These are phyloP conservation scores for Geotrichum siamense DNA, from an alignment of 1,139 yeast genomes.

Conservation along the genomic window DNA sequence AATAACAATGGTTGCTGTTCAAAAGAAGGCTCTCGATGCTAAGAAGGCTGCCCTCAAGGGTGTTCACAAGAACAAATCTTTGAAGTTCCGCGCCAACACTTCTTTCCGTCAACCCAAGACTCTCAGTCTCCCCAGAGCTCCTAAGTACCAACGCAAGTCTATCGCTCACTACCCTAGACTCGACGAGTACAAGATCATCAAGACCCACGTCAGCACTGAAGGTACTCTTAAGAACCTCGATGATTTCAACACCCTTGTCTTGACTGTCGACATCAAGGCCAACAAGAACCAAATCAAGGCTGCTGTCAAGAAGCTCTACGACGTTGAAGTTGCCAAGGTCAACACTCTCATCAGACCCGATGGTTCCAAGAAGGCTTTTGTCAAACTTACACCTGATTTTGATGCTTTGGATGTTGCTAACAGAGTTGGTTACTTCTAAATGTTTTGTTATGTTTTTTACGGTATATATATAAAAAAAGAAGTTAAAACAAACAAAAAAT, in stretches of 20 bases:
- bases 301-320: conserved; percentile 97
- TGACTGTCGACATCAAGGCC: conserved; percentile 94
- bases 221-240: conserved; percentile 99
- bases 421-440: conserved; percentile 97
- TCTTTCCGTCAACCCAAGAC: conserved; percentile 98
- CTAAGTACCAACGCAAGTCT: conserved; percentile 92
- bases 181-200: conserved; percentile 92
- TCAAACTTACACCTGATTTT: conserved; percentile 97
- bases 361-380: conserved; percentile 99
- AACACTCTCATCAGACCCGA: conserved; percentile 98
- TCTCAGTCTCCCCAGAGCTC: conserved; percentile 84
- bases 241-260: conserved; percentile 98
- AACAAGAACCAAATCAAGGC: conserved; percentile 98
- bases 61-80: conserved; percentile 82
- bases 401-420: conserved; percentile 99
- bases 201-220: conserved; percentile 95
- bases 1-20: conserved; percentile 21
- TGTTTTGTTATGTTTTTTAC: neutral
- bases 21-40: conserved; percentile 86
- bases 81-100: conserved; percentile 91
- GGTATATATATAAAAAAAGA: conserved; percentile 1
- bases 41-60: conserved; percentile 99
- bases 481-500: neutral
- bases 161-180: conserved; percentile 97
- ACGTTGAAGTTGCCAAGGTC: conserved; percentile 87